Percentiles rank a stretch among this genome's conserved stretches.
phyloP scores from a whole-genome alignment of 345 rosid species.

The Bretschneidera sinensis region DNA sequence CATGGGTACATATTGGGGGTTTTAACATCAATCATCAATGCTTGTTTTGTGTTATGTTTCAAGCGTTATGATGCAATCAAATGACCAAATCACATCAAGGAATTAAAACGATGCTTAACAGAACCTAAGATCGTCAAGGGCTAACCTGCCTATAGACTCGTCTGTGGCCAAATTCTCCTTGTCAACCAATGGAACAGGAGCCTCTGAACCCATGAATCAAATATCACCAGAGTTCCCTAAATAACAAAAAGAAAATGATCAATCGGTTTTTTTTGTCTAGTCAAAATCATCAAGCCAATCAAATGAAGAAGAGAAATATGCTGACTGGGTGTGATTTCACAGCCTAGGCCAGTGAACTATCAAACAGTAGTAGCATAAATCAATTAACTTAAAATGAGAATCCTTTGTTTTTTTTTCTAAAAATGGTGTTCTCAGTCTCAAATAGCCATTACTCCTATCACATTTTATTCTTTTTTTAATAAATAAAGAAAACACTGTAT shows the following conservation, averaged over 20 bases:
- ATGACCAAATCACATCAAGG: neutral
- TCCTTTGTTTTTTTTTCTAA: neutral
- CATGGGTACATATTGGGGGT: neutral
- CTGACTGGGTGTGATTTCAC: neutral
- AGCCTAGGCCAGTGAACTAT: neutral
- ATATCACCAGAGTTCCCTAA: slow-evolving; percentile 17
- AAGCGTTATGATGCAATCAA: slow-evolving; percentile 8
- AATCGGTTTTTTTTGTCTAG: neutral
- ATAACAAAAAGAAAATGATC: neutral
- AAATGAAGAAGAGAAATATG: neutral
- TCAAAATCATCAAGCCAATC: neutral
- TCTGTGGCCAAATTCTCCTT: slow-evolving; percentile 23
- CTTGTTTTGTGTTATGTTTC: neutral
- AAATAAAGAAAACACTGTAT: too few relatives aligned
- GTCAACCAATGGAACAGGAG: slow-evolving; percentile 34
- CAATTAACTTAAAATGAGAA: neutral
- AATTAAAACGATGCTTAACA: neutral
- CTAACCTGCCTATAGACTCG: slow-evolving; percentile 22
- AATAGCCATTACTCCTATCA: neutral
- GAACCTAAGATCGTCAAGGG: slow-evolving; percentile 8
- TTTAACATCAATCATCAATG: neutral
- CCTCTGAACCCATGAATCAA: slow-evolving; percentile 40
- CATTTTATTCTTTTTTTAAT: too few relatives aligned
- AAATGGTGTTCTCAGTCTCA: neutral
- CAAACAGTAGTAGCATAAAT: neutral